Evolutionary conservation across 108 stramenopile species (phyloP), one percentile per base, ranked within the genome.

Genomic region (Stephanodiscus triporus): DNA sequence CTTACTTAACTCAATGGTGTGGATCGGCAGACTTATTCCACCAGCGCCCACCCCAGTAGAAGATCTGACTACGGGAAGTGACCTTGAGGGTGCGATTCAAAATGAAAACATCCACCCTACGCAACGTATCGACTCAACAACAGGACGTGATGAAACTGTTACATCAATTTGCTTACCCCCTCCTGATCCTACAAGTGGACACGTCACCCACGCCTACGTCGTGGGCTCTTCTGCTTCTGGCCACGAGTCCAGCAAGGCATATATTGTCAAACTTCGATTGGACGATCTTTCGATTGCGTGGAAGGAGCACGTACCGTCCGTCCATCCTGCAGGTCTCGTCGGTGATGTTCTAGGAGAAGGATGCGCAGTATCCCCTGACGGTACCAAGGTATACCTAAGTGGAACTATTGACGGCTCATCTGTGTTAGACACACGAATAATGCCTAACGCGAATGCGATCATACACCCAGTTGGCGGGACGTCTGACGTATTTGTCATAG

Each of bases 381-480:
- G 79, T 56, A 64, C 58, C 42, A 30, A 57, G 3, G 79, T 80
- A 3, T 73, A 70, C 54, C 54, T 80, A 38, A 27, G 60, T 59
- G 79, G 79, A 19, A 80, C 79, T 6, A 80, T 80, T 19, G 72
- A 73, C 67, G 79, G 79, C n/a, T 45, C 62, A 17, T 73, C 79
- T 0, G 79, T 55, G 14, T 57, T 80, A 47, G 38, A 73, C 36
- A 63, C 72, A 22, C 67, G 79, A 69, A 53, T 59, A 9, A 14
- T 38, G 34, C 16, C 30, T 17, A 59, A 68, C 64, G 8, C 62
- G 24, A 63, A 69, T 27, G 48, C 49, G 29, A 19, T 43, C 26
- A 58, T 72, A 19, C 60, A 69, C 14, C 79, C 79, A 27, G 47
- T 73, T 1, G 79, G 79, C 19, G 79, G 79, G 10, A 48, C 34